These are phyloP conservation scores for Podaxis pistillaris DNA, from an alignment of 768 basidiomycete species.

Conservation along the genomic window DNA sequence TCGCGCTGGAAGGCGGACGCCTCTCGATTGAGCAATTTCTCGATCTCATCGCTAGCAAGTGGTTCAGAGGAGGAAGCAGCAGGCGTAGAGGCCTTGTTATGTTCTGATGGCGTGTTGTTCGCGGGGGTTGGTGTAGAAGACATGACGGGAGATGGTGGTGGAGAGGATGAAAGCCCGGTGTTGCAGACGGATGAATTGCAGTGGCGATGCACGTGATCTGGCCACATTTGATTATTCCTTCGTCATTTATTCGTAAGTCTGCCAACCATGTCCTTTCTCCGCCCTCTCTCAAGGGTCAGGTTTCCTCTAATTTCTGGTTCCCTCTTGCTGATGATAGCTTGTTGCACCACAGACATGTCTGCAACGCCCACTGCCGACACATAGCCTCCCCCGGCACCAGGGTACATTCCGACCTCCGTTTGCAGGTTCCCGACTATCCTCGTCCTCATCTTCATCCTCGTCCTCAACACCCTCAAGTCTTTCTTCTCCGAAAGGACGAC, in stretches of 20 bases:
- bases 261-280: conserved; percentile 17
- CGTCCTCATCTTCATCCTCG: not conserved
- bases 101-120: not conserved
- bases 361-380: conserved; percentile 2
- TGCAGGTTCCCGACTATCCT: not conserved
- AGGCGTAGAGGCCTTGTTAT: conserved; percentile 1
- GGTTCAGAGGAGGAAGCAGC: conserved; percentile 18
- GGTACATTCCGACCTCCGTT: not conserved
- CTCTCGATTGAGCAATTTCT: conserved; percentile 75
- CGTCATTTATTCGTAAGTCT: not conserved
- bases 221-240: not conserved
- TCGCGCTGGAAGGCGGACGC: conserved; percentile 86
- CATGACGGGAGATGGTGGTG: conserved; percentile 4
- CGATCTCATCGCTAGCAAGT: conserved; percentile 57
- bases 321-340: conserved; percentile 1
- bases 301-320: not conserved
- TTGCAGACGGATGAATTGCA: not conserved
- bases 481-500: not conserved
- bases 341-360: conserved; percentile 4
- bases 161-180: not conserved
- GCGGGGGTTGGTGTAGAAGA: not conserved
- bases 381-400: not conserved
- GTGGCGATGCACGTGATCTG: conserved; percentile 11
- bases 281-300: conserved; percentile 12
- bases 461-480: not conserved